Evolutionary conservation across 2,329 filamentous ascomycete species (phyloP), one percentile per base, ranked within the genome.

Genomic region (Tolypocladium sp.): DNA sequence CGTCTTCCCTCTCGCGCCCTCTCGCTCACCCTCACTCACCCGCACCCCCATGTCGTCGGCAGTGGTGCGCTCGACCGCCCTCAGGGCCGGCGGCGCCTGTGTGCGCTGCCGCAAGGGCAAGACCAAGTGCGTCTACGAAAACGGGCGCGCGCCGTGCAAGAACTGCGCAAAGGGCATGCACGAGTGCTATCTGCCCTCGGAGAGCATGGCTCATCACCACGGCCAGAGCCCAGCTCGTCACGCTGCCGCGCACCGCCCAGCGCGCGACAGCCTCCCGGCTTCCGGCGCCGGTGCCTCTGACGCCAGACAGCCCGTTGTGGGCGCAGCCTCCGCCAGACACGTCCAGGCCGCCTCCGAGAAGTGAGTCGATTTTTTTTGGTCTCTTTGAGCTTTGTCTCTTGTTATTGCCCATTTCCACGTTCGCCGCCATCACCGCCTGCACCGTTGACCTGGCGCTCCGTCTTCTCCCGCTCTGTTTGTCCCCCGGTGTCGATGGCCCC

Each of bases 91-190:
- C 68, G 82, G 82, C 66, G 82, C 82, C 66, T 85, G 82, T 64
- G 82, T 85, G 64, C 81, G 82, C 71, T 85, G 82, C 71, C 81
- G 82, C 70, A 85, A 85, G 69, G 82, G 82, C 73, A 85, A 85
- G 72, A 85, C 82, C 57, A 85, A 84, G 67, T 85, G 82, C 63
- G 82, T 85, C 66, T 85, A 85, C 73, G 82, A 85, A 63, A 84
- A 83, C 65, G 82, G 82, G 57, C 77, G 81, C 68, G 80, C 82
- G n/a, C 82, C 82, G 15, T 85, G 82, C 75, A 82, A 83, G 69
- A 85, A 85, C 72, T 85, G 82, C 72, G 80, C 81, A 55, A 85
- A 85, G 71, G 82, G 82, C 61, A 81, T 84, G 80, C 82, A 85
- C 70, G 82, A 85, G 59, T 85, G 82, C 73, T 85, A 85, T 69